Percentiles rank a stretch among this genome's conserved stretches.
phyloP scores from a whole-genome alignment of 495 filamentous ascomycete genomes.

The Xylaria grammica region DNA sequence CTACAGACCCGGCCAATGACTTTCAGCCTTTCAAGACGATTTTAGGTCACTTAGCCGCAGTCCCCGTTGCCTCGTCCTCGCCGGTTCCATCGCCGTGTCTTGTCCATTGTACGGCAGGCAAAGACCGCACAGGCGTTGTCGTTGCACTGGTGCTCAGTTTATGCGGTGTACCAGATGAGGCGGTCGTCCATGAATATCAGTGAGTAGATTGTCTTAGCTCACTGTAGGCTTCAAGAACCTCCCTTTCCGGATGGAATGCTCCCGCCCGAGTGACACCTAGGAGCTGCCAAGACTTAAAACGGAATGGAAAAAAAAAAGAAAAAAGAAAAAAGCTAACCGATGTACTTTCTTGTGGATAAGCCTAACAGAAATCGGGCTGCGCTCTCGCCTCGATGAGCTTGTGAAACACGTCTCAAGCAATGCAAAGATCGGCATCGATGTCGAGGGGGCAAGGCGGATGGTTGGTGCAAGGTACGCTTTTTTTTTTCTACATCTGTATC shows the following conservation, averaged over 20 bases:
- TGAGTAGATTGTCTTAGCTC: conserved; percentile 9
- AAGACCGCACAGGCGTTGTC: conserved; percentile 69
- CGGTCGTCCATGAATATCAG: conserved; percentile 65
- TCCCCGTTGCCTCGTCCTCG: conserved; percentile 33
- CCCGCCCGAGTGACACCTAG: not conserved
- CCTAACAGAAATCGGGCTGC: conserved; percentile 61
- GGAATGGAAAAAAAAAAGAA: not conserved
- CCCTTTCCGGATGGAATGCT: too few relatives aligned
- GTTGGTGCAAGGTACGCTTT: conserved; percentile 52
- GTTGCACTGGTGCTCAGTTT: conserved; percentile 63
- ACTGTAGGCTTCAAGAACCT: not conserved
- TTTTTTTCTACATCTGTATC: conserved; percentile 20
- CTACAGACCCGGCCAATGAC: conserved; percentile 38
- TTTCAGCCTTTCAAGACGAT: conserved; percentile 49
- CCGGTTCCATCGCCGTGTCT: conserved; percentile 34
- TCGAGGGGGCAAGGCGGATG: conserved; percentile 55
- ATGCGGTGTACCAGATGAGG: conserved; percentile 59
- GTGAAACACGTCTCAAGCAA: conserved; percentile 49
- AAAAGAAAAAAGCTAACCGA: conserved; percentile 1
- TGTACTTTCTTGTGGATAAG: conserved; percentile 24
- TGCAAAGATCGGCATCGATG: conserved; percentile 48
- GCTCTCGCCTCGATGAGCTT: conserved; percentile 47
- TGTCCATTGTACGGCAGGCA: conserved; percentile 62
- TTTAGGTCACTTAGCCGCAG: conserved; percentile 45
- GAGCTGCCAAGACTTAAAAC: not conserved